A percentile compares a stretch with the other conserved stretches of the same genome.
These are phyloP conservation scores for Colletotrichum limetticola DNA, from an alignment of 2,329 filamentous ascomycete species.

Conservation along the genomic window DNA sequence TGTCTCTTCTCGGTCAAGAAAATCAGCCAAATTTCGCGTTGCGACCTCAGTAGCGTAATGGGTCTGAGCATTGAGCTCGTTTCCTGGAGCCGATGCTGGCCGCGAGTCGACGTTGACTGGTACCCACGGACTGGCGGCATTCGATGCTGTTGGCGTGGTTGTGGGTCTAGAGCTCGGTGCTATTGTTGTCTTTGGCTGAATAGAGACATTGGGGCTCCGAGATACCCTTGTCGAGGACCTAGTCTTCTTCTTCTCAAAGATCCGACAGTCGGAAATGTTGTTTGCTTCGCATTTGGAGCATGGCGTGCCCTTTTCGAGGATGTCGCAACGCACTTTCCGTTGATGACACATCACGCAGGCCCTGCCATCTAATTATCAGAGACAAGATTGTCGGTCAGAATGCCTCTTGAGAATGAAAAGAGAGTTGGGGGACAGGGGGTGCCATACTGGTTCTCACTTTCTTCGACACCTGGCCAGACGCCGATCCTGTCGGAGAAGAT, in stretches of 20 bases:
- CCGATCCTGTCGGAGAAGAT: not conserved
- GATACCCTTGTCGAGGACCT: constrained; percentile 46
- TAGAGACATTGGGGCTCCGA: constrained; percentile 48
- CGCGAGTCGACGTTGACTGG: not conserved
- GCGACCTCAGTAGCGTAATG: constrained; percentile 49
- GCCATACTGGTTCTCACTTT: constrained; percentile 31
- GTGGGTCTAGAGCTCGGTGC: constrained; percentile 39
- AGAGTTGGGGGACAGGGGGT: not conserved
- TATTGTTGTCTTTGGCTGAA: constrained; percentile 54
- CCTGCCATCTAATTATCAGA: constrained; percentile 42
- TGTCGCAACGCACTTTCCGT: constrained; percentile 62
- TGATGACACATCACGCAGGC: constrained; percentile 61
- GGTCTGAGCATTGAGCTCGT: not conserved
- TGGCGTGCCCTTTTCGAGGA: constrained; percentile 56
- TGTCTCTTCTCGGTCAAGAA: constrained; percentile 60
- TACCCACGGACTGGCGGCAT: constrained; percentile 14
- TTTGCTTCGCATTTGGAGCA: constrained; percentile 60
- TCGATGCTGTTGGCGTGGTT: constrained; percentile 39
- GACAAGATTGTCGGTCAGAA: not conserved
- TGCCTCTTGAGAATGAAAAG: no score
- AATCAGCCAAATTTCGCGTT: constrained; percentile 59
- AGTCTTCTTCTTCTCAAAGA: constrained; percentile 62
- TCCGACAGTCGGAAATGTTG: constrained; percentile 52
- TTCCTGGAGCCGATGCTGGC: constrained; percentile 13
- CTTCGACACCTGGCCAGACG: not conserved